Evolutionary conservation across 2,329 filamentous ascomycete genomes (phyloP).

Genomic region (Setomelanomma holmii): DNA sequence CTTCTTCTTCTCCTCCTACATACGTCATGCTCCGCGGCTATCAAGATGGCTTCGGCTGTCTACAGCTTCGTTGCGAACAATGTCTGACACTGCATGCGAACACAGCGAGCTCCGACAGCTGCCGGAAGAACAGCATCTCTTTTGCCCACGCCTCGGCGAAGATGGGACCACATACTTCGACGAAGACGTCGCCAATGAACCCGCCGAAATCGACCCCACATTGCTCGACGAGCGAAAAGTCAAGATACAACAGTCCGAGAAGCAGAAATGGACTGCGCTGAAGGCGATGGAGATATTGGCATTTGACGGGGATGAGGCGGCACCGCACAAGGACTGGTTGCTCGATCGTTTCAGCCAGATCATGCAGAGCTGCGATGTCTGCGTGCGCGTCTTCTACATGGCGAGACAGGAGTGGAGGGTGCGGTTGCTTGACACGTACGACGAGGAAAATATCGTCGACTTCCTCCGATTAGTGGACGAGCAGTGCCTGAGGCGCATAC

Average conservation of each 20-base stretch:
- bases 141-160: constrained; percentile 54
- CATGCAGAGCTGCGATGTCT: constrained; percentile 58
- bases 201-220: constrained; percentile 36
- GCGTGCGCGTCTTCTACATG: constrained; percentile 58
- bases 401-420: constrained; percentile 50
- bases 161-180: constrained; percentile 51
- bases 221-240: constrained; percentile 37
- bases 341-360: constrained; percentile 49
- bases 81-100: constrained; percentile 27
- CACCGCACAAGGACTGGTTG: constrained; percentile 51
- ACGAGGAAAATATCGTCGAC: constrained; percentile 51
- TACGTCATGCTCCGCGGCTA: too few relatives aligned
- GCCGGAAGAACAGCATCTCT: constrained; percentile 53
- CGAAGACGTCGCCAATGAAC: constrained; percentile 50
- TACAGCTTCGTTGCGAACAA: constrained; percentile 11
- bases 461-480: constrained; percentile 56
- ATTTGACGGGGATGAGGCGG: constrained; percentile 57
- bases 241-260: constrained; percentile 48
- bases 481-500: constrained; percentile 56
- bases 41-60: too few relatives aligned
- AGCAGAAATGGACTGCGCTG: constrained; percentile 51
- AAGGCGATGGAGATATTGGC: constrained; percentile 56
- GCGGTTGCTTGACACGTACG: constrained; percentile 52
- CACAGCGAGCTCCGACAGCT: constrained; percentile 48
- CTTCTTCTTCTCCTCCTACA: too few relatives aligned